Conservation (phyloP, 208 protist species). For the Strigomonas oncopelti region DNA sequence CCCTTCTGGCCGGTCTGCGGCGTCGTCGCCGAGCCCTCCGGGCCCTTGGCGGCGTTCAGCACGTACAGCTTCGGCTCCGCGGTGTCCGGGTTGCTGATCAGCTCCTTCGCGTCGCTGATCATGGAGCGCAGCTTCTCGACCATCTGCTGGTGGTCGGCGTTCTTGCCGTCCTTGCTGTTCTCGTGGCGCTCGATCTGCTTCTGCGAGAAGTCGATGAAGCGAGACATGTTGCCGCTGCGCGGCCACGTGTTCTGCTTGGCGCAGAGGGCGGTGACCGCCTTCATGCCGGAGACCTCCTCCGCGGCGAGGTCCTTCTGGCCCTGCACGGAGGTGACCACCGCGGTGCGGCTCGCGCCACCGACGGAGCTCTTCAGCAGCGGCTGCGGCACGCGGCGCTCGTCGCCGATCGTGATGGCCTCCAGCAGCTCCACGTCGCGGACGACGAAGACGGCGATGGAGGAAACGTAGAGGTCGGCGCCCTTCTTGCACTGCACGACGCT, state of each 20-base stretch:
- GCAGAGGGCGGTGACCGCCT: conserved; percentile 23
- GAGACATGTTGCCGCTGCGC: conserved; percentile 55
- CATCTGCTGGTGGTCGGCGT: conserved; percentile 23
- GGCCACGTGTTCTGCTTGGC: conserved; percentile 35
- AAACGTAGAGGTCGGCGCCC: conserved; percentile 27
- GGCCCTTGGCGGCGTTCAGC: not conserved
- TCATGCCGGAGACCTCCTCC: conserved; percentile 30
- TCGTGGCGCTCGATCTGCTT: conserved; percentile 28
- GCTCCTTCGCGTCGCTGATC: conserved; percentile 37
- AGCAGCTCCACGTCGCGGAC: conserved; percentile 27
- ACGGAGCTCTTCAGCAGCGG: conserved; percentile 40
- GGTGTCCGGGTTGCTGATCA: conserved; percentile 25
- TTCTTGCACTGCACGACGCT: conserved; percentile 30
- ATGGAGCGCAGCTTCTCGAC: conserved; percentile 41
- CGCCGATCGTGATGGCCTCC: conserved; percentile 32
- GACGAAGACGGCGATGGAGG: conserved; percentile 32
- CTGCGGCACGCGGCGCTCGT: conserved; percentile 40
- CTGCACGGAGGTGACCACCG: conserved; percentile 25
- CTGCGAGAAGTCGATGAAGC: conserved; percentile 58
- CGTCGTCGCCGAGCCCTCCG: not conserved
- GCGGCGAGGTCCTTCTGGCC: conserved; percentile 27
- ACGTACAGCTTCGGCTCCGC: conserved; percentile 46
- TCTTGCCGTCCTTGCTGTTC: conserved; percentile 19
- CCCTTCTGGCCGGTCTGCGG: not conserved
- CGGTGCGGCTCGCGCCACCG: conserved; percentile 39